Evolutionary conservation across 352 stramenopile species (phyloP).

Genomic region (Blastocystis hominis): DNA sequence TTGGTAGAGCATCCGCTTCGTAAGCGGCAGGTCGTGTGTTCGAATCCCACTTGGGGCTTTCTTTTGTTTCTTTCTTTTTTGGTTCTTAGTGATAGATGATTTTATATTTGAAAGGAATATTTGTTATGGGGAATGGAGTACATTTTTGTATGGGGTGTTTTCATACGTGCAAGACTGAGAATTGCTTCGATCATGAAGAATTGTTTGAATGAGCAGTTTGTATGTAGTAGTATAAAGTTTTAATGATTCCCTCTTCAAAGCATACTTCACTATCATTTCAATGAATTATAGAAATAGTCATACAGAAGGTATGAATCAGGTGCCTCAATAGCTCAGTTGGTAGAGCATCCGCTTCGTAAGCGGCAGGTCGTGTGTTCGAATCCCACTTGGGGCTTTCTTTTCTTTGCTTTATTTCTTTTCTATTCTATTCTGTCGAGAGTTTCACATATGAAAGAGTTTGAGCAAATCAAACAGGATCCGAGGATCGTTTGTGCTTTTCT

Average conservation of each 20-base stretch:
- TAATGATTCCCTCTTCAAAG: too few relatives aligned
- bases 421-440: neutral
- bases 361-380: slow-evolving; percentile 58
- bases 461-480: neutral
- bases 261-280: too few relatives aligned
- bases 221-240: too few relatives aligned
- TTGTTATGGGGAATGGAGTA: too few relatives aligned
- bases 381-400: slow-evolving; percentile 54
- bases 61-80: slow-evolving; percentile 10
- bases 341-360: slow-evolving; percentile 58
- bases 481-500: too few relatives aligned
- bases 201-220: too few relatives aligned
- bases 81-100: too few relatives aligned
- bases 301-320: neutral
- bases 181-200: too few relatives aligned
- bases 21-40: slow-evolving; percentile 58
- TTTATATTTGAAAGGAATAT: too few relatives aligned
- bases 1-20: slow-evolving; percentile 58
- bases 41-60: slow-evolving; percentile 58
- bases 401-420: neutral
- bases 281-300: neutral
- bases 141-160: too few relatives aligned
- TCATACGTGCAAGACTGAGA: too few relatives aligned
- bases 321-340: slow-evolving; percentile 58
- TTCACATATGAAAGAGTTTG: neutral